phyloP scores from a whole-genome alignment of 2,329 filamentous ascomycete genomes.

The Aureobasidium uvarum region DNA sequence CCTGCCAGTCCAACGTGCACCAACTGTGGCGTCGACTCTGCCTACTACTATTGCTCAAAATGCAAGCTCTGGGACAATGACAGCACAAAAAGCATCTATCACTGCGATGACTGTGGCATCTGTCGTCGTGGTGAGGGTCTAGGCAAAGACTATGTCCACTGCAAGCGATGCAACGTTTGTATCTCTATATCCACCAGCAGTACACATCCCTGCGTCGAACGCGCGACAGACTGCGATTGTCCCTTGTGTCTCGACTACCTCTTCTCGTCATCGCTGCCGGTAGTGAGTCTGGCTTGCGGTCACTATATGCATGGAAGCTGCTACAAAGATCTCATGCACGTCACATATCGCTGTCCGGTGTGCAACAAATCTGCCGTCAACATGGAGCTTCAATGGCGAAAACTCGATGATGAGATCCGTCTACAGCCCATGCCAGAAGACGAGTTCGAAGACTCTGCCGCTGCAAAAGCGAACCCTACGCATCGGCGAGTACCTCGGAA shows the following conservation, averaged over 20 bases:
- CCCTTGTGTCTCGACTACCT: constrained; percentile 97
- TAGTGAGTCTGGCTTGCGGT: constrained; percentile 93
- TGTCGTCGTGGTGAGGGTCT: constrained; percentile 87
- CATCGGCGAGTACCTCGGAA: constrained; percentile 38
- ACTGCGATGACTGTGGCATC: constrained; percentile 94
- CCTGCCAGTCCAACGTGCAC: constrained; percentile 74
- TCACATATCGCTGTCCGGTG: constrained; percentile 92
- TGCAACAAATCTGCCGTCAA: constrained; percentile 97
- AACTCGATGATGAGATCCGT: constrained; percentile 81
- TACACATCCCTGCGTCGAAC: constrained; percentile 90
- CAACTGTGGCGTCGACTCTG: constrained; percentile 71
- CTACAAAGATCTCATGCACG: constrained; percentile 81
- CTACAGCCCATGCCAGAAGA: constrained; percentile 81
- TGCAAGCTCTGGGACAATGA: constrained; percentile 99
- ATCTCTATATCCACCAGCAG: constrained; percentile 83
- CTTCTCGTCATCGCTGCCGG: constrained; percentile 83
- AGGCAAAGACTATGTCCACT: constrained; percentile 97
- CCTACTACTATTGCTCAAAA: constrained; percentile 88
- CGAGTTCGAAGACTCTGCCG: constrained; percentile 31
- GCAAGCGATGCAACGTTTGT: constrained; percentile 95
- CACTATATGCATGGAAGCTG: constrained; percentile 93
- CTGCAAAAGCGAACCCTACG: constrained; percentile 5
- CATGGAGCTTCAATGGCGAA: constrained; percentile 94
- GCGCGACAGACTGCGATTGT: constrained; percentile 91
- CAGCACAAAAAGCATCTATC: constrained; percentile 85